These are phyloP conservation scores for Primulina huaijiensis DNA, from an alignment of 257 asterid species.

Conservation along the genomic window DNA sequence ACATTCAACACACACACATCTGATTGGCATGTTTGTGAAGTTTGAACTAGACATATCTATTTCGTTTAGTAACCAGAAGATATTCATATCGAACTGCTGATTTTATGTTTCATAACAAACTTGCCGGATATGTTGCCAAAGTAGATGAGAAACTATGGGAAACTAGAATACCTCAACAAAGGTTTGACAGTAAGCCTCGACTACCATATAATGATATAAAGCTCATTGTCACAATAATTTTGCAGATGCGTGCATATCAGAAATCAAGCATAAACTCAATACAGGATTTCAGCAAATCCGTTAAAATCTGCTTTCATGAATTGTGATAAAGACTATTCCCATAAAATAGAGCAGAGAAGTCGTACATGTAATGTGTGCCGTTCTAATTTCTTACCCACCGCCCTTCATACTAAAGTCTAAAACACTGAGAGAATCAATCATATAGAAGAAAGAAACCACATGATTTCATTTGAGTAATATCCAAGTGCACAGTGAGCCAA, in stretches of 20 bases:
- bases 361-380: too few relatives aligned
- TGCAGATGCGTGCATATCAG: not conserved
- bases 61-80: not conserved
- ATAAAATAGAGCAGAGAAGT: not conserved
- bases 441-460: not conserved
- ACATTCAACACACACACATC: not conserved
- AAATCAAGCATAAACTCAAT: not conserved
- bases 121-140: not conserved
- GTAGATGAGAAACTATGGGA: not conserved
- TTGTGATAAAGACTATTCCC: not conserved
- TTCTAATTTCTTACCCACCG: not conserved
- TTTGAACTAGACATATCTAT: too few relatives aligned
- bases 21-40: not conserved
- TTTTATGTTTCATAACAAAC: not conserved
- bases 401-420: not conserved
- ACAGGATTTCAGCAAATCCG: not conserved
- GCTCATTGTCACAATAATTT: not conserved
- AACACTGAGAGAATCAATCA: not conserved
- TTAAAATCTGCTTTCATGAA: too few relatives aligned
- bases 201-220: not conserved
- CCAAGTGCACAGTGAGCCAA: not conserved
- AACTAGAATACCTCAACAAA: too few relatives aligned
- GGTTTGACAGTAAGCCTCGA: not conserved
- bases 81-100: not conserved
- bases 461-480: too few relatives aligned